Evolutionary conservation across 139 green algal species (phyloP).

Genomic region (Chlamydomonas urium): DNA sequence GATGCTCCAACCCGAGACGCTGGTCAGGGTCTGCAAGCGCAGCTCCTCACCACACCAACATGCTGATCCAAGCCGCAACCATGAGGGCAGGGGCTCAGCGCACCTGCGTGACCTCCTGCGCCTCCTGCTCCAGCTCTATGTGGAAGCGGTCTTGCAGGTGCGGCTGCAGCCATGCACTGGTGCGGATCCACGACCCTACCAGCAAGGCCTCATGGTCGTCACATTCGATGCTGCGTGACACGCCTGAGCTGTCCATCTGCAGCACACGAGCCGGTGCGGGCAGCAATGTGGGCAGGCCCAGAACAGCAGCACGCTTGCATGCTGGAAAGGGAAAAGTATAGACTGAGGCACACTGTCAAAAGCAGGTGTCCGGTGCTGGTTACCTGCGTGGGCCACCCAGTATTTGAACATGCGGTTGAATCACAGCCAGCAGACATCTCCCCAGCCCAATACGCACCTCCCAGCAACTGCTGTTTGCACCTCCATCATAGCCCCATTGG

Average conservation of each 20-base stretch:
- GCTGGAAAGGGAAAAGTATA: not conserved
- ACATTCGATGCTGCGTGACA: slow-evolving; percentile 33
- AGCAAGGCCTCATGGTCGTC: slow-evolving; percentile 48
- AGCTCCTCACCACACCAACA: too few species aligned
- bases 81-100: too few species aligned
- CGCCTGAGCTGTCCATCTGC: slow-evolving; percentile 41
- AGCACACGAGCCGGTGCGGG: not conserved
- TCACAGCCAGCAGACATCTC: not conserved
- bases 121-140: slow-evolving; percentile 18
- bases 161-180: slow-evolving; percentile 39
- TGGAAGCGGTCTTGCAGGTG: slow-evolving; percentile 23
- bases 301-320: too few species aligned
- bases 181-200: slow-evolving; percentile 35
- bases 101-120: not conserved
- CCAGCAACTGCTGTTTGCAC: slow-evolving; percentile 28
- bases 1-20: too few species aligned
- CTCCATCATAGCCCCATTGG: slow-evolving; percentile 32
- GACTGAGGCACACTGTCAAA: not conserved
- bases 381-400: not conserved
- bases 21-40: too few species aligned
- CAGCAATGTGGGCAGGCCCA: not conserved
- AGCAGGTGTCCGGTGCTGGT: not conserved
- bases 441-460: slow-evolving; percentile 12
- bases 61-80: too few species aligned
- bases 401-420: not conserved